A percentile compares a stretch with the other conserved stretches of the same genome.
These are phyloP conservation scores for Solanum pennellii DNA, from an alignment of 257 asterid species.

Conservation along the genomic window DNA sequence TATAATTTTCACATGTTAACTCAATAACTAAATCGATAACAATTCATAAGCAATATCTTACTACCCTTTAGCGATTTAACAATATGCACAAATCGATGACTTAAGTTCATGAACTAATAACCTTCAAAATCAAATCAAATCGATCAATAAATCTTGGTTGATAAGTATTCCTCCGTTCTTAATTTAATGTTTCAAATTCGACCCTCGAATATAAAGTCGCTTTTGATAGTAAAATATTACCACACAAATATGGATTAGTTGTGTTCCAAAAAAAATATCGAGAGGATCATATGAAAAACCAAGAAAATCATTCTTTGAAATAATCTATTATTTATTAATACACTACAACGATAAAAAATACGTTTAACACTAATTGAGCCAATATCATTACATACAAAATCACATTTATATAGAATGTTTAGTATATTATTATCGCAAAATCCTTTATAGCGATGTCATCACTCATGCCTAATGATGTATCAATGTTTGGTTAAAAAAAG, in stretches of 20 bases:
- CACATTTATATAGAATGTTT: too few species aligned
- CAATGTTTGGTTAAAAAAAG: neutral
- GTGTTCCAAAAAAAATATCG: rapidly evolving
- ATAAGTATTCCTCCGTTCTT: too few species aligned
- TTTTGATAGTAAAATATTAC: neutral
- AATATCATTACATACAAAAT: neutral
- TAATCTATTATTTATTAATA: neutral
- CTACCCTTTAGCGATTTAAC: too few species aligned
- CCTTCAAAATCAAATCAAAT: too few species aligned
- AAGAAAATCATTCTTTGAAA: neutral
- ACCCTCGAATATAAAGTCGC: neutral
- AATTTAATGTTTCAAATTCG: neutral
- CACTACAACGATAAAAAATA: too few species aligned
- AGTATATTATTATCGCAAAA: too few species aligned
- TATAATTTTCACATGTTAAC: neutral
- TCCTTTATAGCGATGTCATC: neutral
- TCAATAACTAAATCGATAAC: neutral
- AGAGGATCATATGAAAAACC: too few species aligned
- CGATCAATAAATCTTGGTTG: neutral
- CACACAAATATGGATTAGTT: neutral
- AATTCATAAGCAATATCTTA: neutral
- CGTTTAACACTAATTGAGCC: too few species aligned
- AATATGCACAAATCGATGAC: too few species aligned
- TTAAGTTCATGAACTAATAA: neutral
- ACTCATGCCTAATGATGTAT: neutral